These are phyloP conservation scores for Verticillium albo-atrum DNA, from an alignment of 2,329 filamentous ascomycete species.

Conservation along the genomic window DNA sequence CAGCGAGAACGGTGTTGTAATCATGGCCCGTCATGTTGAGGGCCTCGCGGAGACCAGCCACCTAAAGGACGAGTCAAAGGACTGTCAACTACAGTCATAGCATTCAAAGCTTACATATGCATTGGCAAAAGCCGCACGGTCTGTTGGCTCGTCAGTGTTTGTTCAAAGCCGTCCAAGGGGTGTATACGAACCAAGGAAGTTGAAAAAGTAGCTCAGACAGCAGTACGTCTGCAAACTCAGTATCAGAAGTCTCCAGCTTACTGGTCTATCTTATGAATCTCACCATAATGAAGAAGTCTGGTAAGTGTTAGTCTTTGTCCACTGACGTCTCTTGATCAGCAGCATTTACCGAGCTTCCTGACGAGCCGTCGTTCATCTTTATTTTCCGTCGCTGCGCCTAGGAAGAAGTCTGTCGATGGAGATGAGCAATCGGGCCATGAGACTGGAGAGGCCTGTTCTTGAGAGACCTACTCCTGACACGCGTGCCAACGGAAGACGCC, in stretches of 20 bases:
- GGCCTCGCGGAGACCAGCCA: conserved; percentile 54
- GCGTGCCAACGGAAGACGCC: neutral
- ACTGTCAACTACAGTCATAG: neutral
- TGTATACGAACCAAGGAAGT: conserved; percentile 27
- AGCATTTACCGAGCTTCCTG: conserved; percentile 19
- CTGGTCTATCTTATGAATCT: neutral
- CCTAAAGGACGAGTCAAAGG: neutral
- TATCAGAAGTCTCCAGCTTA: neutral
- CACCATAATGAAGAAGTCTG: conserved; percentile 27
- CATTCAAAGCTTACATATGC: conserved; percentile 5
- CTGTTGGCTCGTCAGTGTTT: neutral
- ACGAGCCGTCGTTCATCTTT: conserved; percentile 22
- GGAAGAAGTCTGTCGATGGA: conserved; percentile 9
- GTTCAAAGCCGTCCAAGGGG: neutral
- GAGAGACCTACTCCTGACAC: neutral
- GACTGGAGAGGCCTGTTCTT: neutral
- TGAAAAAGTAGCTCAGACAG: conserved; percentile 29
- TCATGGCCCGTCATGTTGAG: conserved; percentile 51
- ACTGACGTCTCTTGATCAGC: fast-evolving
- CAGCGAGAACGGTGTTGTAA: conserved; percentile 57
- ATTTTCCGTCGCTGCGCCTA: conserved; percentile 6
- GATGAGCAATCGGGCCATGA: no score
- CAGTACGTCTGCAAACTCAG: conserved; percentile 21
- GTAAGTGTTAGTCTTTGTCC: neutral
- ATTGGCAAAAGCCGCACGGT: conserved; percentile 12